These are phyloP conservation scores for Byssoonygena ceratinophila DNA, from an alignment of 2,329 filamentous ascomycete genomes.

Conservation along the genomic window DNA sequence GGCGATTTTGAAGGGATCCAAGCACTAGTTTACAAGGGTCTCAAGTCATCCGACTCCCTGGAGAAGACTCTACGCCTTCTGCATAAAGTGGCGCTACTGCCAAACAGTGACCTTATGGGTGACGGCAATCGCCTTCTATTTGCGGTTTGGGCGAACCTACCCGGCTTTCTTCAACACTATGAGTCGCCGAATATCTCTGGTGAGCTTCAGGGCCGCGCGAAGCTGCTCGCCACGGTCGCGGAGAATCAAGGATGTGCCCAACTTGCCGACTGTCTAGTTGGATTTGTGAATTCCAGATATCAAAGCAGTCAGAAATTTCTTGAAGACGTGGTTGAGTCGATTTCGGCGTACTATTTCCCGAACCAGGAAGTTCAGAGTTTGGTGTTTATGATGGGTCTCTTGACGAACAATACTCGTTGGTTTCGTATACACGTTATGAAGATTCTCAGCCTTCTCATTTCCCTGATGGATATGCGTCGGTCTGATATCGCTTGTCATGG, in stretches of 20 bases:
- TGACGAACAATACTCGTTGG: constrained; percentile 82
- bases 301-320: constrained; percentile 65
- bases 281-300: constrained; percentile 58
- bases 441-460: constrained; percentile 72
- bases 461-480: constrained; percentile 85
- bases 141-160: constrained; percentile 81
- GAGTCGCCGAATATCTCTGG: constrained; percentile 51
- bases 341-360: constrained; percentile 70
- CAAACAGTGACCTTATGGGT: constrained; percentile 70
- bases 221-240: constrained; percentile 59
- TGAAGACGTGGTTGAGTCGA: constrained; percentile 58
- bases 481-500: constrained; percentile 82
- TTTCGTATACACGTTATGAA: constrained; percentile 90
- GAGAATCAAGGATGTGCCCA: constrained; percentile 58
- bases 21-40: constrained; percentile 75
- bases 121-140: constrained; percentile 74
- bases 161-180: constrained; percentile 68
- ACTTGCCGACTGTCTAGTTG: constrained; percentile 58
- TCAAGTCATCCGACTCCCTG: constrained; percentile 75
- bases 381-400: constrained; percentile 78
- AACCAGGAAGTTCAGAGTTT: constrained; percentile 72
- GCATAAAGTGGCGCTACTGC: constrained; percentile 66
- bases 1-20: constrained; percentile 79
- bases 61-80: constrained; percentile 66
- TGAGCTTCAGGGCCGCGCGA: constrained; percentile 52